Base-by-base conservation (phyloP, 2,329 filamentous ascomycete genomes). In the Xylariaceae sp. region DNA sequence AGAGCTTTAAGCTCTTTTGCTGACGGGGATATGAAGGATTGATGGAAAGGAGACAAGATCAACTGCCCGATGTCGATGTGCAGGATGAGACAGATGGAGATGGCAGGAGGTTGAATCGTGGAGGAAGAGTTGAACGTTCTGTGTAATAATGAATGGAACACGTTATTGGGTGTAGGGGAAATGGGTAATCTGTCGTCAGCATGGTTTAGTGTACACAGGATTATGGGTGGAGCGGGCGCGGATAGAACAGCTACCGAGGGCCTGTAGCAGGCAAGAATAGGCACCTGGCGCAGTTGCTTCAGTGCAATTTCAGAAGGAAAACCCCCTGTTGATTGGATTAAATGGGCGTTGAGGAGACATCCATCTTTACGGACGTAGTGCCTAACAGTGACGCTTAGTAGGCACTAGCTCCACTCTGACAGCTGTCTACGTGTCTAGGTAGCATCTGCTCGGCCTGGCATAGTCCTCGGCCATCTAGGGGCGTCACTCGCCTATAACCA, bases 161-260 rank as follows among this genome's bases (percentile, higher is more conserved):
- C 40, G 21, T 26, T 43, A 43, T 41, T 18, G 16, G n/a, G 40
- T 29, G 18, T 10, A 50, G 40, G 51, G 34, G 39, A 51, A 55
- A 50, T 51, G 51, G 57, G 54, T 59, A 48, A 55, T 59, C 57
- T 59, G 57, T 57, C 52, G 55, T 59, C 57, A 59, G 55, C 51
- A 49, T 47, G 32, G 32, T 15, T 34, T 9, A 10, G 4, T 30
- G 26, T 26, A 26, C 26, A 8, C 12, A 15, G 32, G 53, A 47
- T 52, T 54, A 59, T 54, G 56, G 56, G 56, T 54, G 40, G 40
- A 43, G 43, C 34, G 30, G 18, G 34, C 34, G 48, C 34, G 48
- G 47, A 29, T n/a, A 15, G 39, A 43, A 41, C 16, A 46, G 18
- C 12, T 47, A 34, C 34, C 42, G 32, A 10, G 7, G 3, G 32